Conservation (phyloP, 352 stramenopile species). For the Aphanomyces astaci region DNA sequence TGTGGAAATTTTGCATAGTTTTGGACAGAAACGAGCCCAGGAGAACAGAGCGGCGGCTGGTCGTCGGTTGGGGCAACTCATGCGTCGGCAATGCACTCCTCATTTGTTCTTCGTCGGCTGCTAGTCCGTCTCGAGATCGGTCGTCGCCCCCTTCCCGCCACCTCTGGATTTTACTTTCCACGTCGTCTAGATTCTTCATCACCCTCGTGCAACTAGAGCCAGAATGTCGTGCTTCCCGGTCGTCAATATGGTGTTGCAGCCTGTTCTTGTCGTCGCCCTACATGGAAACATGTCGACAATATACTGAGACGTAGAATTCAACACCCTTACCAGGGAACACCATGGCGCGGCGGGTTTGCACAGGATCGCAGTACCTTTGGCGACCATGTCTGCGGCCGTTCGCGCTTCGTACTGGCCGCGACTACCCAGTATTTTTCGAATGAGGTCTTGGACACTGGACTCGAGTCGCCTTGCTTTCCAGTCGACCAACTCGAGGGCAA, state of each 20-base stretch:
- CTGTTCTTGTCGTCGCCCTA: neutral
- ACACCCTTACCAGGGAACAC: neutral
- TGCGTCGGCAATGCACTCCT: neutral
- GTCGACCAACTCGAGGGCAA: conserved; percentile 3
- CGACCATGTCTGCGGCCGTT: neutral
- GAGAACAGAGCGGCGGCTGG: neutral
- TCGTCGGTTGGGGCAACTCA: neutral
- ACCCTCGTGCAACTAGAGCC: neutral
- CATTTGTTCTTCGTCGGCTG: too few relatives aligned
- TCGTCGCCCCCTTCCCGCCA: neutral
- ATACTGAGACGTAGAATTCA: too few relatives aligned
- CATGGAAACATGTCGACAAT: neutral
- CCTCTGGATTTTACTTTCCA: neutral
- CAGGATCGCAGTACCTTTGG: neutral
- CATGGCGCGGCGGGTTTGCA: neutral
- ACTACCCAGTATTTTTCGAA: neutral
- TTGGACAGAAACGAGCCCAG: conserved; percentile 18
- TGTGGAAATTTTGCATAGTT: conserved; percentile 11
- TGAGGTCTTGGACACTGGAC: neutral
- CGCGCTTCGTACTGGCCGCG: neutral
- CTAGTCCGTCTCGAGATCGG: too few relatives aligned
- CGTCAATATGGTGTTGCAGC: neutral
- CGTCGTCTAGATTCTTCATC: neutral
- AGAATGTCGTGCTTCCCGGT: neutral
- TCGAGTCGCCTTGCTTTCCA: conserved; percentile 3